Evolutionary conservation across 176 grass and related monocot species (phyloP).

Genomic region (Elymus sibiricus): DNA sequence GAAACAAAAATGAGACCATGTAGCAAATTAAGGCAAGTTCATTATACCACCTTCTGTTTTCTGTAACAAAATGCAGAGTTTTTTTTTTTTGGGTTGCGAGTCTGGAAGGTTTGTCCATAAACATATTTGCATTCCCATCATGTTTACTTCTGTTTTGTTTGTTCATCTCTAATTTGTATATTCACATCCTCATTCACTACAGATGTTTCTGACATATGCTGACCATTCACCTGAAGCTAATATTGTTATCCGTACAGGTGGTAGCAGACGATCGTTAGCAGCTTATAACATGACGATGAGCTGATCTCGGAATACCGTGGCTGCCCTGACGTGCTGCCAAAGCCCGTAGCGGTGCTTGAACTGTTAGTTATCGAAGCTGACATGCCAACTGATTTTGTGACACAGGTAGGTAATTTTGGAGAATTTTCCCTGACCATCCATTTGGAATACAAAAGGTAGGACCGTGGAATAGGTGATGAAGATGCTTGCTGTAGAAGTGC

Average conservation of each 20-base stretch:
- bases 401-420: neutral
- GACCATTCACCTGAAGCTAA: conserved; percentile 20
- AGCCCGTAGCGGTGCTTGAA: neutral
- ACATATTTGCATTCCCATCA: neutral
- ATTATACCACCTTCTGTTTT: conserved; percentile 1
- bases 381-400: conserved; percentile 8
- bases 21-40: conserved; percentile 38
- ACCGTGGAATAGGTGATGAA: neutral
- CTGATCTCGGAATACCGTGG: neutral
- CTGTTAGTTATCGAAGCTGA: neutral
- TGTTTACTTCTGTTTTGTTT: neutral
- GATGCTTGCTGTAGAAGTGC: neutral
- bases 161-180: neutral
- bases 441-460: neutral
- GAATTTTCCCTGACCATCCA: neutral
- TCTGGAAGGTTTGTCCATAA: conserved; percentile 12
- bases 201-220: neutral
- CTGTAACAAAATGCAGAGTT: neutral
- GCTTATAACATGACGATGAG: neutral
- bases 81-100: neutral
- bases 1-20: conserved; percentile 33
- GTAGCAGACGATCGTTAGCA: neutral
- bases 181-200: neutral
- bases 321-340: neutral
- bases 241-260: conserved; percentile 7